Evolutionary conservation across 2,329 filamentous ascomycete genomes (phyloP).

Genomic region (Bipolaris oryzae): DNA sequence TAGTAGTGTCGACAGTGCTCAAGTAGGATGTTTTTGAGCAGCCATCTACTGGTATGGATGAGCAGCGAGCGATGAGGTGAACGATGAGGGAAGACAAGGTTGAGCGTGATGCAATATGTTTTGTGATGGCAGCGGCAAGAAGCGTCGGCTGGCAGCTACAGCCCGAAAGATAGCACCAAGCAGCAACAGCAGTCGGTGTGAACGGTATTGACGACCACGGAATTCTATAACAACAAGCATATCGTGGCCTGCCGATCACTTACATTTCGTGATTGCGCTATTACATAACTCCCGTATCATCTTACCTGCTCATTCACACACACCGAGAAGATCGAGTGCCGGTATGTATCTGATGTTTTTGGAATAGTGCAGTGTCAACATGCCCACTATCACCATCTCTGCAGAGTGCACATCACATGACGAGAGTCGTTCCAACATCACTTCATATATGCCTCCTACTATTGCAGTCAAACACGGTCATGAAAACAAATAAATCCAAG

Average conservation of each 20-base stretch:
- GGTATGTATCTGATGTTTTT: not conserved
- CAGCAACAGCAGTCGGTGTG: not conserved
- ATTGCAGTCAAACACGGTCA: not conserved
- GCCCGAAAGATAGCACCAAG: not conserved
- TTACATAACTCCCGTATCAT: not conserved
- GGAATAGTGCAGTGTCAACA: not conserved
- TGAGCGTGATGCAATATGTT: conserved; percentile 1
- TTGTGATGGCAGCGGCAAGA: not conserved
- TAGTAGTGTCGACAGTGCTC: conserved; percentile 3
- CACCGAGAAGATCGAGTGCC: not conserved
- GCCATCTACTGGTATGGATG: conserved; percentile 3
- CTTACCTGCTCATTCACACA: not conserved
- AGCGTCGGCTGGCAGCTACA: not conserved
- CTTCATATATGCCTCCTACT: not conserved
- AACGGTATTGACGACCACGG: not conserved
- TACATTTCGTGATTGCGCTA: not conserved
- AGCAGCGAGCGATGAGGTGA: not conserved
- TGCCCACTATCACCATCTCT: not conserved
- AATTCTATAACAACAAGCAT: no score
- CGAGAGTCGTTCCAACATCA: not conserved
- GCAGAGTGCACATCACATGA: not conserved
- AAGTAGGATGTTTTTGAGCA: conserved; percentile 12
- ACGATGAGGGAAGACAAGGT: not conserved
- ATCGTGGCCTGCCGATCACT: not conserved
- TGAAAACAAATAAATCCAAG: conserved; percentile 2